A percentile compares a stretch with the other conserved stretches of the same genome.
phyloP scores from a whole-genome alignment of 1,284 basidiomycete genomes.

The Bondarzewia mesenterica region DNA sequence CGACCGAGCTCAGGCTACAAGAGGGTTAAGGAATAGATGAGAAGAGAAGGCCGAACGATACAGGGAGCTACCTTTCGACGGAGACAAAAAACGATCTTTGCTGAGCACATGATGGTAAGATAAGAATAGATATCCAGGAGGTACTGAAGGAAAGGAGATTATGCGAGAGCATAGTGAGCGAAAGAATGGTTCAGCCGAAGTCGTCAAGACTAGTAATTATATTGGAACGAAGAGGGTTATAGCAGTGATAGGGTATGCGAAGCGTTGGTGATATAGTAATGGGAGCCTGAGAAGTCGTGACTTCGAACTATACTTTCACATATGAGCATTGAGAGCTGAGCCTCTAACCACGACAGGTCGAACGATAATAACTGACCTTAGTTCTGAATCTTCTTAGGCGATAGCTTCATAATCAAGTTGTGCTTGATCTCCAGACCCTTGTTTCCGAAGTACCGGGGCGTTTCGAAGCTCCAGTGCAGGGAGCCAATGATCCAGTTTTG shows the following conservation, averaged over 20 bases:
- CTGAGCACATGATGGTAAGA: too few relatives aligned
- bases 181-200: not conserved
- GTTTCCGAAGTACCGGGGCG: slow-evolving; percentile 33
- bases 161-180: not conserved
- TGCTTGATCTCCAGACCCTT: slow-evolving; percentile 25
- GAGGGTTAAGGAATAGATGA: too few relatives aligned
- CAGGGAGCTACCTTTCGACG: too few relatives aligned
- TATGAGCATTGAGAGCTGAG: too few relatives aligned
- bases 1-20: too few relatives aligned
- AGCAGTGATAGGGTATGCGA: too few relatives aligned
- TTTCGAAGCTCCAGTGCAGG: slow-evolving; percentile 33
- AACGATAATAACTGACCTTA: not conserved
- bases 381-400: slow-evolving; percentile 6
- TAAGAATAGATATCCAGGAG: too few relatives aligned
- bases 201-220: not conserved
- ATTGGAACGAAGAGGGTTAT: not conserved
- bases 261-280: too few relatives aligned
- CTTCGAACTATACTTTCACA: too few relatives aligned
- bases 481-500: slow-evolving; percentile 33
- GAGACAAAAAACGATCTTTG: too few relatives aligned
- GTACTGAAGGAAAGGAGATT: not conserved
- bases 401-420: slow-evolving; percentile 24
- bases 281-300: too few relatives aligned
- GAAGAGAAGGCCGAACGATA: too few relatives aligned
- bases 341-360: not conserved